Base-by-base conservation (phyloP, 2,329 filamentous ascomycete genomes). In the Pseudogymnoascus sp. region DNA sequence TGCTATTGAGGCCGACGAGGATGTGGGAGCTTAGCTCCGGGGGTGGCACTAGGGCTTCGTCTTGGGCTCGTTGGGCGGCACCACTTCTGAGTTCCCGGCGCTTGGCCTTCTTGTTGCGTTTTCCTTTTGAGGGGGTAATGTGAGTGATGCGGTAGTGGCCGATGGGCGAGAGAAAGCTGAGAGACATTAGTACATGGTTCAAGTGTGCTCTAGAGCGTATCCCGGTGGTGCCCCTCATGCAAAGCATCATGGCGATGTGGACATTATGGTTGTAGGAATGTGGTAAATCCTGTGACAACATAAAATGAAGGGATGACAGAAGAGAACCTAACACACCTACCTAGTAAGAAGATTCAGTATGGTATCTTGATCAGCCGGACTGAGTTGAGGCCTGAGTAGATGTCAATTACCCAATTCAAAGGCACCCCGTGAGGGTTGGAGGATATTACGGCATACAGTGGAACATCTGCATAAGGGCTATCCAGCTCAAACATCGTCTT, bases 261-360 rank as follows among this genome's bases (percentile, higher is more conserved):
- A 38, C n/a, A 39, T 39, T 16, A 39, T 8, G 7, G 10, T 19
- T 16, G n/a, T 16, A 39, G 29, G 31, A 33, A 33, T 11, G 11
- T 11, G 29, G 31, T 33, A 33, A 3, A 33, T 33, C 31, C 10
- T 33, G 3, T 33, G 10, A 31, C 14, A 60, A 49, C 29, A 29
- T 31, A 19, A 10, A 33, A 33, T 33, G 38, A n/a, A 43, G 16
- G 39, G 31, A 38, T 21, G 19, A 14, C 19, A 59, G 58, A 19
- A 38, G 14, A 26, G 33, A 38, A 26, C 4, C n/a, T 5, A n/a
- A 2, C 14, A 14, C 21, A 74, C 76, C 68, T 79, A 89, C 87
- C 78, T 81, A 81, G 83, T 88, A 4, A 90, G 77, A 59, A 91
- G 76, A 65, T 89, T 85, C 8, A 90, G 71, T 38, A 90, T 86